phyloP scores from a whole-genome alignment of 306 rosid species.

The Prunus fruticosa region DNA sequence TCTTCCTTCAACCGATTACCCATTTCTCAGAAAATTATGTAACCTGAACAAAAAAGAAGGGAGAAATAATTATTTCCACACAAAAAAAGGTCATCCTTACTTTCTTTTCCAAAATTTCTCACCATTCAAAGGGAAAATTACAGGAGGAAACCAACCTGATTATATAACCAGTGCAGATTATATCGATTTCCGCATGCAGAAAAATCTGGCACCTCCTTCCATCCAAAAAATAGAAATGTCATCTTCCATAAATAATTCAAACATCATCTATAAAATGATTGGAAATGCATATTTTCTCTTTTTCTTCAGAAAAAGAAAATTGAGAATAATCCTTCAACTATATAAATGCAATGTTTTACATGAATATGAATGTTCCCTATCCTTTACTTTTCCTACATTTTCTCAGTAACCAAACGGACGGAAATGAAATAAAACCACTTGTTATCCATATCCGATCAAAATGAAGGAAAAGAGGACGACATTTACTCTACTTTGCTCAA shows the following conservation, averaged over 20 bases:
- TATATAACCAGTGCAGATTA: not conserved
- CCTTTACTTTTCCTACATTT: not conserved
- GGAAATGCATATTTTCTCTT: not conserved
- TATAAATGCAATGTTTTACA: not conserved
- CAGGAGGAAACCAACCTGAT: not conserved
- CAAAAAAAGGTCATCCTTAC: not conserved
- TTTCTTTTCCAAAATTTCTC: not conserved
- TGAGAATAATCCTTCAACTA: constrained; percentile 17
- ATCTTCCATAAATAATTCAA: constrained; percentile 3
- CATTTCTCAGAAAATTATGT: constrained; percentile 40
- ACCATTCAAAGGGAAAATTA: not conserved
- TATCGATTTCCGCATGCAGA: not conserved
- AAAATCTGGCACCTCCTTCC: not conserved
- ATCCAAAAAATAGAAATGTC: not conserved
- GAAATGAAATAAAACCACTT: not conserved
- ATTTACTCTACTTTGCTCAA: not conserved
- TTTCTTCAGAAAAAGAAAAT: not conserved
- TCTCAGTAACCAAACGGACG: not conserved
- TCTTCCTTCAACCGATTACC: constrained; percentile 62
- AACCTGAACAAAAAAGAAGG: constrained; percentile 9
- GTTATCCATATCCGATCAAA: not conserved
- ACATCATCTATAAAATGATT: not conserved
- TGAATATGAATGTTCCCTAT: not conserved
- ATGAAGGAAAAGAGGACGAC: not conserved
- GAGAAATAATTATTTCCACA: not conserved